Conservation (phyloP, 202 grass and related monocot genomes). For the Schoenoplectus tabernaemontani region DNA sequence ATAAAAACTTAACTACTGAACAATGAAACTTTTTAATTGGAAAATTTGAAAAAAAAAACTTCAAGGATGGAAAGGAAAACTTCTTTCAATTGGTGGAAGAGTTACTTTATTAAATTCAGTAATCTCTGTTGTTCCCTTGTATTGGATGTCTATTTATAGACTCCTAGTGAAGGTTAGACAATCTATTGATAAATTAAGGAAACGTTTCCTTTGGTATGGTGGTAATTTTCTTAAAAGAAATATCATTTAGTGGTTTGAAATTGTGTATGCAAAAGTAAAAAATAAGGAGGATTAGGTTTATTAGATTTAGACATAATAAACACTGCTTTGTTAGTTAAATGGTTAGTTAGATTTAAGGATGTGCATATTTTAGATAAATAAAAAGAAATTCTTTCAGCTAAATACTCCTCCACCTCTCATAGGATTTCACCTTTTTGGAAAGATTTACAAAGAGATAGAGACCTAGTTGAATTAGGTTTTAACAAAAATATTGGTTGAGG, state of each 20-base stretch:
- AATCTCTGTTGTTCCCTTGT: neutral
- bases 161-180: neutral
- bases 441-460: too few relatives aligned
- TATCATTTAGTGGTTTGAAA: neutral
- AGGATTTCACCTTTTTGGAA: too few relatives aligned
- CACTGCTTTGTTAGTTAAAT: too few relatives aligned
- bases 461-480: too few relatives aligned
- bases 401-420: too few relatives aligned
- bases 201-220: neutral
- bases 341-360: too few relatives aligned
- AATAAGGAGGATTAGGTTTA: too few relatives aligned
- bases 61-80: neutral
- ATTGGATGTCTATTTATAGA: neutral
- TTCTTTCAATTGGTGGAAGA: neutral
- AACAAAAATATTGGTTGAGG: too few relatives aligned
- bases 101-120: neutral
- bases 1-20: neutral
- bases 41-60: neutral
- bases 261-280: too few relatives aligned
- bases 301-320: too few relatives aligned
- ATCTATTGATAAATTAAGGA: neutral
- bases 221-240: neutral
- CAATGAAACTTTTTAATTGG: neutral
- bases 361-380: too few relatives aligned
- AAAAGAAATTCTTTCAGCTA: too few relatives aligned